A percentile compares a stretch with the other conserved stretches of the same genome.
phyloP scores from a whole-genome alignment of 768 basidiomycete genomes.

The Pisolithus microcarpus region DNA sequence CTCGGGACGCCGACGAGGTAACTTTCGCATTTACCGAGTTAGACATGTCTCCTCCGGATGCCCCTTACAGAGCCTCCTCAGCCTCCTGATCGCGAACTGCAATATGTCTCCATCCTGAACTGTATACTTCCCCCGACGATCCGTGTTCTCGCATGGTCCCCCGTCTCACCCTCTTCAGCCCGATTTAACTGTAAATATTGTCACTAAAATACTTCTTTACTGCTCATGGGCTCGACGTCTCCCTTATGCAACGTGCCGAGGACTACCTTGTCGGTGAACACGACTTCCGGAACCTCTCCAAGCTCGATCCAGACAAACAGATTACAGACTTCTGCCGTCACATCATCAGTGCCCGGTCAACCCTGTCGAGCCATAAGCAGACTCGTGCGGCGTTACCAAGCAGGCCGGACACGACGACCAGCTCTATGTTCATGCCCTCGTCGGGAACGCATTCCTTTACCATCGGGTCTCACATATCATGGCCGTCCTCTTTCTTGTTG shows the following conservation, averaged over 20 bases:
- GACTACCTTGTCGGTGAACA: constrained; percentile 73
- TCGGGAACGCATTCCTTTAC: constrained; percentile 86
- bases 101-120: constrained; percentile 79
- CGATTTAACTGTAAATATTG: constrained; percentile 80
- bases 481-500: constrained; percentile 84
- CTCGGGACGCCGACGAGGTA: constrained; percentile 1
- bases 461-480: constrained; percentile 96
- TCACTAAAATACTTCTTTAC: constrained; percentile 98
- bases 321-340: constrained; percentile 69
- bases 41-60: constrained; percentile 34
- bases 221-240: constrained; percentile 55
- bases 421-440: constrained; percentile 69
- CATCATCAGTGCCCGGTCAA: constrained; percentile 60
- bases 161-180: constrained; percentile 67
- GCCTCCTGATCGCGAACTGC: constrained; percentile 45
- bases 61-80: constrained; percentile 16
- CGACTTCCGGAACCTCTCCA: constrained; percentile 95
- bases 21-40: constrained; percentile 22
- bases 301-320: constrained; percentile 87
- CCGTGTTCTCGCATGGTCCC: constrained; percentile 90
- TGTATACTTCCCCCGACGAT: constrained; percentile 83
- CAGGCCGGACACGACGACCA: constrained; percentile 17
- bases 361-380: constrained; percentile 24
- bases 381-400: constrained; percentile 10
- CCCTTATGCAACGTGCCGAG: constrained; percentile 71